Conservation (phyloP, 129 eudicot species). For the Scalesia atractyloides region DNA sequence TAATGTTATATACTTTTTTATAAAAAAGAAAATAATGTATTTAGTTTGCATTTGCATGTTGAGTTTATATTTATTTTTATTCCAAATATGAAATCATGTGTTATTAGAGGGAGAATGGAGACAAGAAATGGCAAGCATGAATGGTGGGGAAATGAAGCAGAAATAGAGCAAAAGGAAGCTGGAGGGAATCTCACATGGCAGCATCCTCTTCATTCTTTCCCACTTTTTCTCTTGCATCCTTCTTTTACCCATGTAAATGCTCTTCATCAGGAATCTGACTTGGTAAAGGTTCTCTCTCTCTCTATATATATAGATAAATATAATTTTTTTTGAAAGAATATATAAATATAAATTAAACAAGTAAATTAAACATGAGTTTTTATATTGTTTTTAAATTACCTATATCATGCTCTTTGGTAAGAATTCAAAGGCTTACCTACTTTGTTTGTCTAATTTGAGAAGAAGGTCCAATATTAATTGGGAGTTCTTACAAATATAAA, state of each 20-base stretch:
- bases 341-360: neutral
- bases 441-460: too few relatives aligned
- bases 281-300: conserved; percentile 42
- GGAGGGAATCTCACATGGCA: conserved; percentile 43
- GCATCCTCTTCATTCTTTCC: conserved; percentile 29
- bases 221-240: conserved; percentile 35
- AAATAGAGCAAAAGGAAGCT: conserved; percentile 13
- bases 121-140: conserved; percentile 40
- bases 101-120: conserved; percentile 51
- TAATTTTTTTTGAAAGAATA: too few relatives aligned
- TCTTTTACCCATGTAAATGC: conserved; percentile 50
- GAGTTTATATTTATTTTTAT: conserved; percentile 1
- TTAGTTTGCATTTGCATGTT: conserved; percentile 15
- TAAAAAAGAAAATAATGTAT: neutral
- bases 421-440: too few relatives aligned
- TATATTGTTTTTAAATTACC: too few relatives aligned
- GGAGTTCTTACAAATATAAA: too few relatives aligned
- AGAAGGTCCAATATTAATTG: too few relatives aligned
- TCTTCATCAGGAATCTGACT: conserved; percentile 45
- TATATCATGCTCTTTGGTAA: too few relatives aligned
- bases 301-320: conserved; percentile 14
- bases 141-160: conserved; percentile 33
- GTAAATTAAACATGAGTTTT: neutral
- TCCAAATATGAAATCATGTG: neutral
- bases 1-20: neutral